Percentiles rank a stretch among this genome's conserved stretches.
Conservation (phyloP, 83 land plant species). For the Thuja plicata region DNA sequence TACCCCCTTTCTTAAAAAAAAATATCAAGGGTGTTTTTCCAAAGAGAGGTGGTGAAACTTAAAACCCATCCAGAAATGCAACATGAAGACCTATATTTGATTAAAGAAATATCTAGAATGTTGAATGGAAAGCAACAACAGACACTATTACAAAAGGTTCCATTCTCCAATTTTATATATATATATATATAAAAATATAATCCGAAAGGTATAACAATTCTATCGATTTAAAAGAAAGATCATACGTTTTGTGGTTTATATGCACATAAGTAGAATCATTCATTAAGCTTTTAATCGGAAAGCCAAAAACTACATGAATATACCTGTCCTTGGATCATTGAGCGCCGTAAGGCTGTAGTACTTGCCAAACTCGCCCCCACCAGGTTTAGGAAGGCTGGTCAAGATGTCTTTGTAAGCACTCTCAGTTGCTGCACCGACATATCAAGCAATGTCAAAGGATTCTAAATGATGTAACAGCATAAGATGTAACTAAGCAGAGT, state of each 20-base stretch:
- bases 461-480: neutral
- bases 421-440: slow-evolving; percentile 46
- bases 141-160: neutral
- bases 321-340: slow-evolving; percentile 83
- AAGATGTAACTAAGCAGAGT: neutral
- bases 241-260: neutral
- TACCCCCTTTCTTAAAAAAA: too few relatives aligned
- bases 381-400: slow-evolving; percentile 74
- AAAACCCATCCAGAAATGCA: neutral
- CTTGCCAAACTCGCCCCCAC: slow-evolving; percentile 78
- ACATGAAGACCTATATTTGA: neutral
- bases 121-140: neutral
- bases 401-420: slow-evolving; percentile 66
- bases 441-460: neutral
- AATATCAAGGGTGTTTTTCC: neutral
- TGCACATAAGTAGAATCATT: neutral
- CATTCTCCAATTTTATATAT: neutral
- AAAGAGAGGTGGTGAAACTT: neutral
- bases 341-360: slow-evolving; percentile 79
- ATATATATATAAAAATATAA: neutral
- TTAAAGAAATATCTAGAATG: neutral
- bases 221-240: neutral
- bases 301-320: neutral
- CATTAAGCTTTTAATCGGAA: neutral
- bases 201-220: neutral